A percentile compares a stretch with the other conserved stretches of the same genome.
phyloP scores from a whole-genome alignment of 139 green algal species.

The Pseudopediastrum boryanum region DNA sequence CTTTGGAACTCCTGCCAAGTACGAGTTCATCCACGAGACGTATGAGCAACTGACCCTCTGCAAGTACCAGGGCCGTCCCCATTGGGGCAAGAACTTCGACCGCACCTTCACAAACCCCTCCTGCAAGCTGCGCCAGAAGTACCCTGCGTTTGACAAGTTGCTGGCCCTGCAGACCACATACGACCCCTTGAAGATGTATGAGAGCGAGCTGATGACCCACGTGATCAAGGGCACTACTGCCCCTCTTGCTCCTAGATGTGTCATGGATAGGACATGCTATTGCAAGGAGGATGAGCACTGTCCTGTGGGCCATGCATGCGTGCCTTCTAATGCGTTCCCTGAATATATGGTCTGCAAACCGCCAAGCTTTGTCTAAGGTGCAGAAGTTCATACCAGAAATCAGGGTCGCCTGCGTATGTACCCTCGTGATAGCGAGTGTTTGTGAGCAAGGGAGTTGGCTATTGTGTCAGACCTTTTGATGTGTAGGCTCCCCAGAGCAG shows the following conservation, averaged over 20 bases:
- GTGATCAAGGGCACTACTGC: not conserved
- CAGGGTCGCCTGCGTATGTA: too few species aligned
- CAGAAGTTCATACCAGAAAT: too few species aligned
- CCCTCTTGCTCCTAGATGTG: conserved; percentile 20
- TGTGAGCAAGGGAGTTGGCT: too few species aligned
- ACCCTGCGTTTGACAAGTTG: conserved; percentile 13
- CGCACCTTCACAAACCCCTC: conserved; percentile 38
- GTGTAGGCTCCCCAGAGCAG: too few species aligned
- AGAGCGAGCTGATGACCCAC: conserved; percentile 14
- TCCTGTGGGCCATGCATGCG: conserved; percentile 20
- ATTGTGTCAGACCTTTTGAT: too few species aligned
- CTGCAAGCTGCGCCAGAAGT: not conserved
- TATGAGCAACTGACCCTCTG: conserved; percentile 36
- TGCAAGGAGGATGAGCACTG: conserved; percentile 39
- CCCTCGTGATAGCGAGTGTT: too few species aligned
- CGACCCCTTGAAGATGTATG: conserved; percentile 8
- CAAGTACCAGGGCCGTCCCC: conserved; percentile 35
- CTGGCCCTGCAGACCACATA: conserved; percentile 15
- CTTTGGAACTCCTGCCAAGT: not conserved
- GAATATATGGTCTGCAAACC: conserved; percentile 24
- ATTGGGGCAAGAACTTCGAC: conserved; percentile 34
- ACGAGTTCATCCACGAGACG: conserved; percentile 28
- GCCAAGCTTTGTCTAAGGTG: too few species aligned
- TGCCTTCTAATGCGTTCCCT: conserved; percentile 19
- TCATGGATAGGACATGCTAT: conserved; percentile 28